Base-by-base conservation (phyloP, 108 stramenopile species). In the Chaetoceros tenuissimus region DNA sequence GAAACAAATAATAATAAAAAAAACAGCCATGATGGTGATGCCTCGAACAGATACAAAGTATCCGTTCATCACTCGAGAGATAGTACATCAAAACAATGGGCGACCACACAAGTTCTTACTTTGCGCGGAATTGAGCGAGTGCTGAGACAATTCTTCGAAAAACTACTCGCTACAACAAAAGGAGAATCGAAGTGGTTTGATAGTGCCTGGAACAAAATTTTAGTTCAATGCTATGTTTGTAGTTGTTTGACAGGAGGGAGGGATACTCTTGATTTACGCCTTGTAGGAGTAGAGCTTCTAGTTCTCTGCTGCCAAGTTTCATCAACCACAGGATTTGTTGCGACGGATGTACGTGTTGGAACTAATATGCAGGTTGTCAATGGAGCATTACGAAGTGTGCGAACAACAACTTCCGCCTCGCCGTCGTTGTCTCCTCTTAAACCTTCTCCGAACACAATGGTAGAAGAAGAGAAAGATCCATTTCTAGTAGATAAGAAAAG, bases 331-430 rank as follows among this genome's bases (percentile, higher is more conserved):
- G 90, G 90, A 28, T 71, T 88, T 19, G 75, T 74, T 28, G 86
- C 86, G 18, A 79, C 89, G 20, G 71, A 68, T 16, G 90, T 82
- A 25, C 66, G 80, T 20, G 86, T 92, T 18, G 78, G 81, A 3
- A 88, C 90, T 17, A 88, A 92, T 51, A 92, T 92, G 90, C 80
- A 92, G 59, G 90, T 92, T 19, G 77, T 92, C 48, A 83, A 87
- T 55, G 90, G 90, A 28, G 90, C 90, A 0, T 71, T 92, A 0
- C 65, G 86, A 27, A 82, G 72, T 64, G 77, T 76, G 31, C 31
- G 78, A 22, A 67, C 69, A 31, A 50, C 77, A 1, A 61, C 67
- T 28, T 46, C 17, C 55, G 40, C 56, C 69, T 44, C 29, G 23
- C 24, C 24, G 10, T 34, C 2, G 8, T 3, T 44, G 53, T 20